Evolutionary conservation across 306 rosid species (phyloP).

Genomic region (Clitoria ternatea): DNA sequence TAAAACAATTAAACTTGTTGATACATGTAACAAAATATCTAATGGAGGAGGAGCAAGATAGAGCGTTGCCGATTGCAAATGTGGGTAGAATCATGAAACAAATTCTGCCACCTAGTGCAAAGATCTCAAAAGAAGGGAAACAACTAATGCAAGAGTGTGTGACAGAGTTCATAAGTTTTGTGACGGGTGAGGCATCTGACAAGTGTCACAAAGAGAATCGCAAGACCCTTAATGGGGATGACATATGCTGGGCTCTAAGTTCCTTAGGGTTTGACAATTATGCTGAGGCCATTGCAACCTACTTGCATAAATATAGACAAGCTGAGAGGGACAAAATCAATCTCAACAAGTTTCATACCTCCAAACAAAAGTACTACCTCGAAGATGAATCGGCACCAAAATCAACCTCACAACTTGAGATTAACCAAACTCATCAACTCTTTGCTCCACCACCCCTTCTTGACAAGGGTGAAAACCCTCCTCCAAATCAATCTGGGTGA

Average conservation of each 20-base stretch:
- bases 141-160: slow-evolving; percentile 83
- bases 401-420: background rate
- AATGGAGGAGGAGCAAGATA: slow-evolving; percentile 62
- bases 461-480: slow-evolving; percentile 31
- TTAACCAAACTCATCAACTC: slow-evolving; percentile 11
- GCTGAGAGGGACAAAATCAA: slow-evolving; percentile 43
- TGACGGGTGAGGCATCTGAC: slow-evolving; percentile 78
- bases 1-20: background rate
- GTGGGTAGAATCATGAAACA: slow-evolving; percentile 83
- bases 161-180: slow-evolving; percentile 84
- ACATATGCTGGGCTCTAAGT: slow-evolving; percentile 81
- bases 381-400: slow-evolving; percentile 7
- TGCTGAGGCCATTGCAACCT: slow-evolving; percentile 52
- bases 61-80: slow-evolving; percentile 68
- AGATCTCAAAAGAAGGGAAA: slow-evolving; percentile 75
- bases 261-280: slow-evolving; percentile 79
- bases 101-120: slow-evolving; percentile 56
- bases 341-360: slow-evolving; percentile 13
- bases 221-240: slow-evolving; percentile 82
- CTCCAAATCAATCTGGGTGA: slow-evolving; percentile 28
- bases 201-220: slow-evolving; percentile 91
- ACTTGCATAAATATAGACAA: slow-evolving; percentile 52
- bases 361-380: background rate
- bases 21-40: background rate
- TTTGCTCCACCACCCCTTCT: slow-evolving; percentile 21